These are phyloP conservation scores for Cyberlindnera euphorbiae DNA, from an alignment of 805 yeast genomes.

Conservation along the genomic window DNA sequence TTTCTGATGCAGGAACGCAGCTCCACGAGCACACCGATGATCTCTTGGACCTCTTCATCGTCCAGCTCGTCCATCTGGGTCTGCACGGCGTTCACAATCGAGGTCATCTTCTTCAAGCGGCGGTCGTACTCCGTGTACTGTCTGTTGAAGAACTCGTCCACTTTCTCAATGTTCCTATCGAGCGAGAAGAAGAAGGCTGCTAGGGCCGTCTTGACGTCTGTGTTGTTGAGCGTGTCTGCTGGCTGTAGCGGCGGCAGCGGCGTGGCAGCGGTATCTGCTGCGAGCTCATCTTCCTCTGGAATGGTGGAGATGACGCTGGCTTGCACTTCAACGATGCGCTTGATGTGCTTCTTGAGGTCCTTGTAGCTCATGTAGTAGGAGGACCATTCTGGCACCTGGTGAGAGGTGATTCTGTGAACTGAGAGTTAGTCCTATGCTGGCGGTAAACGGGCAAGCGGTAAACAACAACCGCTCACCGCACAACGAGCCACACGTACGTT, in stretches of 20 bases:
- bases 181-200: constrained; percentile 71
- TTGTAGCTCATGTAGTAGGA: constrained; percentile 82
- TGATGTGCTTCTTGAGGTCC: constrained; percentile 73
- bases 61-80: constrained; percentile 38
- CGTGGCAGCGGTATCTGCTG: constrained; percentile 8
- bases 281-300: constrained; percentile 17
- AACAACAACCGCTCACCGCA: background rate
- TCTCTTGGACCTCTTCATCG: constrained; percentile 53
- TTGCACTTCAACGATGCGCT: constrained; percentile 48
- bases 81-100: constrained; percentile 28
- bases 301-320: constrained; percentile 22
- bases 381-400: constrained; percentile 92
- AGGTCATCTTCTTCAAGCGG: constrained; percentile 48
- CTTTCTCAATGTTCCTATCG: constrained; percentile 77
- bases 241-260: constrained; percentile 9
- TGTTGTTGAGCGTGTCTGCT: constrained; percentile 33
- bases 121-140: constrained; percentile 73
- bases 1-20: constrained; percentile 72
- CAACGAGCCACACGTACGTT: constrained; percentile 18
- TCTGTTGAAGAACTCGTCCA: constrained; percentile 70
- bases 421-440: background rate
- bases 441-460: background rate
- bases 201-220: constrained; percentile 41
- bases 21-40: constrained; percentile 66
- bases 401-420: constrained; percentile 45